Evolutionary conservation across 257 asterid species (phyloP), one percentile per base, ranked within the genome.

Genomic region (Galeopsis tetrahit): DNA sequence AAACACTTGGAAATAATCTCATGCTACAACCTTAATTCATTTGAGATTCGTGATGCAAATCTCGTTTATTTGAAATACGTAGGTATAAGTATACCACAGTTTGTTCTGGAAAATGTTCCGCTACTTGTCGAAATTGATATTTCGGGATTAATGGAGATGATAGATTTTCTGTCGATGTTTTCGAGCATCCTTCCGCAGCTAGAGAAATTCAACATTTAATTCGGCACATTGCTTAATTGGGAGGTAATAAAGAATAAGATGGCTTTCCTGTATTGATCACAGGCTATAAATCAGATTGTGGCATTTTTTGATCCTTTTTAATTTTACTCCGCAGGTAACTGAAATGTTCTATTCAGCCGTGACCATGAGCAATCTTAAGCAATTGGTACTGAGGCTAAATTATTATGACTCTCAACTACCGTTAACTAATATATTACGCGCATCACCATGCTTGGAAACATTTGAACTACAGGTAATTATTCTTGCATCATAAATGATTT

Each of bases 41-140:
- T 67, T 49, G 72, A 48, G 72, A 67, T 67, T 33, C 15, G 59
- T 46, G 71, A 66, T 46, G 57, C 31, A 46, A 32, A 48, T 66
- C 59, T 66, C 6, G 43, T 66, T 31, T 65, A 7, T 21, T 63
- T 63, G 49, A 63, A 63, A 15, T 63, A 40, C 13, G 4, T 7
- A 4, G 38, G 55, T 7, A 0, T 1, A 3, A 9, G 4, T 49
- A 40, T 40, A 63, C 36, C 7, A 15, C 52, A 10, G n/a, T 39
- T 63, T 63, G 5, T 40, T 63, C 14, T 65, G 36, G 13, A 44
- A 39, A 31, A 44, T 39, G 42, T 44, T 28, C 42, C 70, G 33
- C 28, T 17, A 4, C 70, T 44, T 65, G 70, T 43, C 28, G 7
- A 40, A 6, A 5, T 65, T 4, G 43, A 1, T 44, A 13, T 31